Percentiles rank a stretch among this genome's conserved stretches.
Conservation (phyloP, 1,139 yeast species). For the Kodamaea sp. region DNA sequence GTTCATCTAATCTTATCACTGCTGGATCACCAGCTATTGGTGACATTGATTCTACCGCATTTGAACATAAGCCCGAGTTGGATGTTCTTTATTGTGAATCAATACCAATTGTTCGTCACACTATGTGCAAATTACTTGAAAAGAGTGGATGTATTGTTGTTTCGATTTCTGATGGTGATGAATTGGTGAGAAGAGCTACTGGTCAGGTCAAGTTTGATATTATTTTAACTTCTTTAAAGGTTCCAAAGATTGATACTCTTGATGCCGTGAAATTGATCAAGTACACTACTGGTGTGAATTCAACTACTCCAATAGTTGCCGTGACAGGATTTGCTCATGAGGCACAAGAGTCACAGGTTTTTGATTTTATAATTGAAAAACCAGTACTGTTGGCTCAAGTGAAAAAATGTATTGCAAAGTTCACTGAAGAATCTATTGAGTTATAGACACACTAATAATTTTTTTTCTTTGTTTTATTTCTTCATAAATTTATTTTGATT, state of each 20-base stretch:
- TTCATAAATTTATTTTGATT: background rate
- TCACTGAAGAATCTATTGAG: constrained; percentile 30
- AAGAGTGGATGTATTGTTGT: constrained; percentile 79
- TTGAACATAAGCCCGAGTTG: constrained; percentile 25
- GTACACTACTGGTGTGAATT: constrained; percentile 71
- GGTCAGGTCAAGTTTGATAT: constrained; percentile 82
- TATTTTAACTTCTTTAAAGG: constrained; percentile 70
- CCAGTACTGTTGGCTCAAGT: constrained; percentile 51
- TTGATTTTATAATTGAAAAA: constrained; percentile 71
- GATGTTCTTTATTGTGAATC: constrained; percentile 85
- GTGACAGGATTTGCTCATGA: constrained; percentile 72
- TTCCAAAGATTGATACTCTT: constrained; percentile 63
- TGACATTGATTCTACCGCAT: constrained; percentile 5
- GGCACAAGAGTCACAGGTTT: constrained; percentile 53
- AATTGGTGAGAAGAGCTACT: constrained; percentile 74
- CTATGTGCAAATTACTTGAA: constrained; percentile 62
- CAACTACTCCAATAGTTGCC: constrained; percentile 75
- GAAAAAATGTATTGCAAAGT: constrained; percentile 21
- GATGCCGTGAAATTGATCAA: constrained; percentile 78
- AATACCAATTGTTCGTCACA: constrained; percentile 74
- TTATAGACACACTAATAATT: constrained; percentile 2
- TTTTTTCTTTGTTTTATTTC: background rate
- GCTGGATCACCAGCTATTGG: constrained; percentile 10
- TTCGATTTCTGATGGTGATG: constrained; percentile 76
- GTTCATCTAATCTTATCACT: constrained; percentile 2